Evolutionary conservation across 305 asterid species (phyloP), one percentile per base, ranked within the genome.

Genomic region (Fraxinus sp.): DNA sequence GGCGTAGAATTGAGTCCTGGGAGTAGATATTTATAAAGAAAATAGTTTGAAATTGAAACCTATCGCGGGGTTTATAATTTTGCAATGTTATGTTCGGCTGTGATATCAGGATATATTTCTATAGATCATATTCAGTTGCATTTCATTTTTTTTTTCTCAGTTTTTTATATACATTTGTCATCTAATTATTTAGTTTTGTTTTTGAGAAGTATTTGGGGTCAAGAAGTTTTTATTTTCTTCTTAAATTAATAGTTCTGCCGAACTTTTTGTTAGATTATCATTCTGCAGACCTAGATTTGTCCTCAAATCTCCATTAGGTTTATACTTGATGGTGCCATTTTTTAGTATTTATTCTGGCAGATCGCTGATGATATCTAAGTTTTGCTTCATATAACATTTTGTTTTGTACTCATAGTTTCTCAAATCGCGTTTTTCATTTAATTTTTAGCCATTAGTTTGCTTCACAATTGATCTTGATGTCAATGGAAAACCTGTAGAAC

Each of bases 231-330:
- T 5, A 3, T 52, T 78, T 43, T 39, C 64, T 46, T 26, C 28
- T n/a, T 26, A 24, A 66, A 66, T 26, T 66, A 66, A 66, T 66
- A 26, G 14, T 9, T 70, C 77, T 84, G 76, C 73, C 76, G 16
- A 30, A 70, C 13, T n/a, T 18, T 68, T 37, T 37, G 39, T 32
- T 30, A 30, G 28, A 49, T 77, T 77, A 9, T 52, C 66, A 39
- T 84, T 81, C 70, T 28, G 81, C 41, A 5, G 14, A 35, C 52
- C 39, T 43, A 70, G 76, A 70, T 28, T 14, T 26, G 41, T 70
- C 22, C 10, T 30, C 76, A 43, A 39, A 14, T 11, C 74, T 13
- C 33, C 28, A 10, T 37, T 70, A 70, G 3, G 68, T 72, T 35
- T 33, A 33, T 72, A 32, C 66, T 35, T 70, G 52, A 36, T 10